Percentiles rank a stretch among this genome's conserved stretches.
phyloP scores from a whole-genome alignment of 306 rosid genomes.

The Crataegus laevigata region DNA sequence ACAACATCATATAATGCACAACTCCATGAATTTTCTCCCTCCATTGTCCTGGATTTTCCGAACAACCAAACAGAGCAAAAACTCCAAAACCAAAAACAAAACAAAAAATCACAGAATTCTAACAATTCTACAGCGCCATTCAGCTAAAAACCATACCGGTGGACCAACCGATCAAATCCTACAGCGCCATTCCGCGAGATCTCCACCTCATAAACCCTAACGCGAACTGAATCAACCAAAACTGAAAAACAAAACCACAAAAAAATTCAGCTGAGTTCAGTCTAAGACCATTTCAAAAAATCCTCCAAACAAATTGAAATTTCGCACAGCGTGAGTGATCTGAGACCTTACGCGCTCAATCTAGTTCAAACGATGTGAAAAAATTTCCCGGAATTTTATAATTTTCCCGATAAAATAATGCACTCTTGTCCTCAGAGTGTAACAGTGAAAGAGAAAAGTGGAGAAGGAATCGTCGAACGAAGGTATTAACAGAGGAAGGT shows the following conservation, averaged over 20 bases:
- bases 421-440: constrained; percentile 12
- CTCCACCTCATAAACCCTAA: constrained; percentile 24
- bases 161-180: constrained; percentile 35
- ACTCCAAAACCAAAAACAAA: background rate
- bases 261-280: constrained; percentile 9
- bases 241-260: constrained; percentile 7
- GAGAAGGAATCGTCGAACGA: background rate
- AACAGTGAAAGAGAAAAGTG: constrained; percentile 3
- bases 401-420: constrained; percentile 12
- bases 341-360: constrained; percentile 1
- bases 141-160: constrained; percentile 18
- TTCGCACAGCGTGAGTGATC: constrained; percentile 13
- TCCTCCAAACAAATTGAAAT: background rate
- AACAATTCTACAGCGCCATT: constrained; percentile 6
- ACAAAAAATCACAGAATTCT: constrained; percentile 10
- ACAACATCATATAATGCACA: background rate
- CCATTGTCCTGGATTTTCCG: constrained; percentile 7
- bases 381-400: background rate
- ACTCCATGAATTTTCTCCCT: background rate
- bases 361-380: background rate
- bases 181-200: background rate
- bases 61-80: constrained; percentile 10
- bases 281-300: background rate
- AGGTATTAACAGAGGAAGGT: background rate
- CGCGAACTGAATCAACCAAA: constrained; percentile 1